Base-by-base conservation (phyloP, 2,329 filamentous ascomycete genomes). In the Epichloe gansuensis region DNA sequence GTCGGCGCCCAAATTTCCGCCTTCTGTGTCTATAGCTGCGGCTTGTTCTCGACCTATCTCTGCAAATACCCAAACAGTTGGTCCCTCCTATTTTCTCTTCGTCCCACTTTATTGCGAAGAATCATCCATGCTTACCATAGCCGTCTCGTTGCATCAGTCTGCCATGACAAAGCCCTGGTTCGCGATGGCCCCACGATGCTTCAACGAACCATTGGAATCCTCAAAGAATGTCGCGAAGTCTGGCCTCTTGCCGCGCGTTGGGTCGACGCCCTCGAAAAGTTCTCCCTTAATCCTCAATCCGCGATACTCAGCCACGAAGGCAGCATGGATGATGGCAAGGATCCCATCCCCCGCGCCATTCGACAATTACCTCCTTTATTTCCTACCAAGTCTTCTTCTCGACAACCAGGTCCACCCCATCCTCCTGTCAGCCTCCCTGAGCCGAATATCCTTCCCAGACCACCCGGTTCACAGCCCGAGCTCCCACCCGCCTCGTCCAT, bases 1-100 rank as follows among this genome's bases (percentile, higher is more conserved):
- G 69, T 76, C 15, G 75, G 75, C 2, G 74, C 74, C 2, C 75
- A 78, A 58, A 78, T 78, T 67, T 70, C 74, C 15, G 73, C 74
- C 1, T 78, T 78, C 56, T 75, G 73, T 51, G 74, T 78, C 12
- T 78, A 78, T 49, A 75, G 68, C n/a, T 78, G 75, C 55, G 75
- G 74, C 13, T 64, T 78, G 25, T 69, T 78, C 51, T 71, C 74
- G 6, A 71, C 70, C 3, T 78, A 78, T 50, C 61, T 77, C 2
- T 74, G 69, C 61, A 76, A 74, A 59, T 77, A 76, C 52, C 73
- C 74, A 7, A 64, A 68, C 21, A 64, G 75, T 77, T 63, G 58
- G 74, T 58, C 2, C 15, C 38, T 38, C 12, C 27, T 38, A 11
- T 21, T 35, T 42, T 13, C 15, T 49, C 35, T 17, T 9, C 11